These are phyloP conservation scores for Backusella circina DNA, from an alignment of 192 early-diverging fungal species.

Conservation along the genomic window DNA sequence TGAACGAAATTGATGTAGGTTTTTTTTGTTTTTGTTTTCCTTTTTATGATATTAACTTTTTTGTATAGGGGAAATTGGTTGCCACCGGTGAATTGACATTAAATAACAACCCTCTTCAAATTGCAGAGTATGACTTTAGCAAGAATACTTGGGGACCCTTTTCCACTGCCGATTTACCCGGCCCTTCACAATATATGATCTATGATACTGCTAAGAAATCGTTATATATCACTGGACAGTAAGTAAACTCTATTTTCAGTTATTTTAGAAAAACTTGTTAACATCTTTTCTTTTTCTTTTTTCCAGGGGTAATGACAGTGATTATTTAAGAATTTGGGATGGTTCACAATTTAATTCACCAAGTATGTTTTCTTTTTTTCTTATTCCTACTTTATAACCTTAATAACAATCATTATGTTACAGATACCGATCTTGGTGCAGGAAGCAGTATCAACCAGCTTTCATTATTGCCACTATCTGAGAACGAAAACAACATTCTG, in stretches of 20 bases:
- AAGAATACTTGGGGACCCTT: constrained; percentile 5
- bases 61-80: constrained; percentile 12
- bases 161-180: background rate
- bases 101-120: background rate
- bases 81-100: constrained; percentile 19
- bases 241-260: background rate
- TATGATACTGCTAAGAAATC: constrained; percentile 5
- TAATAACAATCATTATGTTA: background rate
- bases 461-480: background rate
- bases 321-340: constrained; percentile 17
- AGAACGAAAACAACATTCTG: constrained; percentile 23
- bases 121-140: constrained; percentile 11
- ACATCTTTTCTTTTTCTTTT: background rate
- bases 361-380: background rate
- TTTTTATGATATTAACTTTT: background rate
- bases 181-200: background rate
- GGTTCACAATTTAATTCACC: constrained; percentile 6
- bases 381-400: background rate
- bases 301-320: background rate
- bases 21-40: background rate
- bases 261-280: background rate
- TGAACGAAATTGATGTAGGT: constrained; percentile 30
- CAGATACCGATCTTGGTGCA: constrained; percentile 4
- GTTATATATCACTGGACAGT: constrained; percentile 38
- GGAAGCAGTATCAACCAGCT: constrained; percentile 20